Base-by-base conservation (phyloP, 2,329 filamentous ascomycete species). In the Aspergillus puulaauensis region DNA sequence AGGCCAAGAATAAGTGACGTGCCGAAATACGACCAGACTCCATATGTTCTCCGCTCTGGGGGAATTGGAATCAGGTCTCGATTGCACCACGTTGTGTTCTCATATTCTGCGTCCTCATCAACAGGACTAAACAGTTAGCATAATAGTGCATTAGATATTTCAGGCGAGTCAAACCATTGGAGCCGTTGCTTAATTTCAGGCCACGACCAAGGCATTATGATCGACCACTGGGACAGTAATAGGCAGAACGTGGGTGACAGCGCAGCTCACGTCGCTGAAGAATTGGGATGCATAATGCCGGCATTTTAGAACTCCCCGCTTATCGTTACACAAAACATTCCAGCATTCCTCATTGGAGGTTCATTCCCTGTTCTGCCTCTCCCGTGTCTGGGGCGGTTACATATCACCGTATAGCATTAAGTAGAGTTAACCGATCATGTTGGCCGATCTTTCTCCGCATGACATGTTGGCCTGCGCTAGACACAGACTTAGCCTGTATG, bases 71-170 rank as follows among this genome's bases (percentile, higher is more conserved):
- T 59, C 24, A 59, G 23, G 21, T 59, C 57, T 2, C 52, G 47
- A 21, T 59, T 59, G 2, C 43, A 52, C 57, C 57, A 59, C 4
- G 53, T 50, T 2, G 53, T 56, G 17, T 56, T 56, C 40, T 56
- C 53, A n/a, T 56, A 56, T 4, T 56, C 46, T 6, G 53, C 53
- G 31, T 56, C 27, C 21, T 56, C 53, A n/a, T 56, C 53, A 8
- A 53, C 51, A 14, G 51, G 51, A 21, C 51, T 53, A 5, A 5
- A 46, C 9, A 33, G 23, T 53, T 11, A 45, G 27, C 24, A 1
- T 8, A 21, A 15, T 7, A 5, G 24, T 12, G 19, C 15, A 24
- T 2, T 3, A 9, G 11, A 23, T 23, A 19, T 43, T 40, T 0
- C 3, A 45, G 4, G 31, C 3, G 27, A 46, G 7, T 31, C 19